A percentile compares a stretch with the other conserved stretches of the same genome.
phyloP scores from a whole-genome alignment of 352 stramenopile species.

The Hyphochytrium catenoides region DNA sequence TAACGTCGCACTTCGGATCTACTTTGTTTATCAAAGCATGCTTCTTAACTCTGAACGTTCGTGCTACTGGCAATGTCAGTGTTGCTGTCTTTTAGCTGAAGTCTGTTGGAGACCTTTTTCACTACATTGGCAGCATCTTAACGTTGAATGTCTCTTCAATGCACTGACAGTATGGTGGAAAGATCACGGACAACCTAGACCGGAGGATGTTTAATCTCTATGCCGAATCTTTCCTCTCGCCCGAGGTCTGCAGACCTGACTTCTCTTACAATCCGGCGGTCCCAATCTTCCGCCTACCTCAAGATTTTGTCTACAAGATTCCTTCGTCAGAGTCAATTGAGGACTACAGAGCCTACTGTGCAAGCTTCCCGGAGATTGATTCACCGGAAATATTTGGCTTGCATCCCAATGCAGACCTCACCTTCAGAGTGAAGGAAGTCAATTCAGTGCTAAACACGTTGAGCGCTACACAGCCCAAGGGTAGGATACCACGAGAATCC shows the following conservation, averaged over 20 bases:
- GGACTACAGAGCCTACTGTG: conserved; percentile 83
- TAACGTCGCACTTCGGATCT: too few species aligned
- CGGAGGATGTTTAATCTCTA: conserved; percentile 92
- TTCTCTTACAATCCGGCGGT: conserved; percentile 86
- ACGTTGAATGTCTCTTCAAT: too few species aligned
- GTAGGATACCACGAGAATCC: conserved; percentile 18
- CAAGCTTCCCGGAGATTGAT: conserved; percentile 86
- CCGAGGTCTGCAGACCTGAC: conserved; percentile 34
- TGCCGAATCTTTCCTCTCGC: conserved; percentile 85
- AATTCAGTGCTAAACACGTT: conserved; percentile 80
- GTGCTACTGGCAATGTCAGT: too few species aligned
- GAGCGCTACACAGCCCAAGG: conserved; percentile 86
- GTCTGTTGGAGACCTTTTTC: conserved; percentile 2
- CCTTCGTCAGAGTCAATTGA: conserved; percentile 70
- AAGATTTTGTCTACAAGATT: conserved; percentile 90
- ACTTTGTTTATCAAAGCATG: too few species aligned
- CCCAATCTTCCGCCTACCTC: conserved; percentile 84
- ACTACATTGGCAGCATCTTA: conserved; percentile 1
- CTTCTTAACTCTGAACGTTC: too few species aligned
- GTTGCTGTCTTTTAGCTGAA: too few species aligned
- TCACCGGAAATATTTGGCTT: conserved; percentile 95
- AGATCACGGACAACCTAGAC: conserved; percentile 97
- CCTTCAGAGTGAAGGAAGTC: conserved; percentile 89
- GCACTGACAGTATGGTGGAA: conserved; percentile 72
- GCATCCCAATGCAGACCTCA: conserved; percentile 94